Evolutionary conservation across 2,329 filamentous ascomycete genomes (phyloP).

Genomic region (Aspergillus quadrilineatus): DNA sequence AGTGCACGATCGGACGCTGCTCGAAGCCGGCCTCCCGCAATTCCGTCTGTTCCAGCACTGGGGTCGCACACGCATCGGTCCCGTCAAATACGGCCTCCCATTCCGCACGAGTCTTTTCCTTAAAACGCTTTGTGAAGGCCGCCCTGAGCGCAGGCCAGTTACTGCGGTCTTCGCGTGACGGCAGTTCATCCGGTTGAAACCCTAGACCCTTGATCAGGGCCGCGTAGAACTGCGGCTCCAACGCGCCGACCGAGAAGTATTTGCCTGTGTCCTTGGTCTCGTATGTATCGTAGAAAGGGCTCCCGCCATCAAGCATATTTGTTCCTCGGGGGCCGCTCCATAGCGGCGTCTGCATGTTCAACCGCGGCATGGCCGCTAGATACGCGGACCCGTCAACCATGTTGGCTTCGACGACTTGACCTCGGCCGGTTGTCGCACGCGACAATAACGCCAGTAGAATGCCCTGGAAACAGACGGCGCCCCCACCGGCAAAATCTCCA

Average conservation of each 20-base stretch:
- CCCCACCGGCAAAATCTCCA: conserved; percentile 88
- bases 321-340: conserved; percentile 67
- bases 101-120: conserved; percentile 66
- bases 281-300: conserved; percentile 88
- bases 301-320: conserved; percentile 80
- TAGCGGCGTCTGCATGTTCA: conserved; percentile 62
- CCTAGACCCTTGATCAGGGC: conserved; percentile 66
- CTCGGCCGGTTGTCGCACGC: conserved; percentile 62
- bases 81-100: conserved; percentile 88
- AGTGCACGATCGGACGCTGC: conserved; percentile 46
- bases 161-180: conserved; percentile 56
- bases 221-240: conserved; percentile 83
- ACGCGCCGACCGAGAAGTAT: conserved; percentile 83
- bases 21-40: conserved; percentile 59
- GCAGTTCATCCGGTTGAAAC: conserved; percentile 49
- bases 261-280: conserved; percentile 70
- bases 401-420: conserved; percentile 91
- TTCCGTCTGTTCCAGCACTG: conserved; percentile 74
- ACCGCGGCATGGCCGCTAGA: conserved; percentile 72
- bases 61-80: conserved; percentile 90
- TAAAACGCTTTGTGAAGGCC: conserved; percentile 65
- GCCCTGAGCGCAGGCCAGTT: conserved; percentile 68
- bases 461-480: conserved; percentile 76
- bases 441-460: conserved; percentile 76
- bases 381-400: conserved; percentile 92